Evolutionary conservation across 176 grass and related monocot species (phyloP).

Genomic region (Oryza meyeriana): DNA sequence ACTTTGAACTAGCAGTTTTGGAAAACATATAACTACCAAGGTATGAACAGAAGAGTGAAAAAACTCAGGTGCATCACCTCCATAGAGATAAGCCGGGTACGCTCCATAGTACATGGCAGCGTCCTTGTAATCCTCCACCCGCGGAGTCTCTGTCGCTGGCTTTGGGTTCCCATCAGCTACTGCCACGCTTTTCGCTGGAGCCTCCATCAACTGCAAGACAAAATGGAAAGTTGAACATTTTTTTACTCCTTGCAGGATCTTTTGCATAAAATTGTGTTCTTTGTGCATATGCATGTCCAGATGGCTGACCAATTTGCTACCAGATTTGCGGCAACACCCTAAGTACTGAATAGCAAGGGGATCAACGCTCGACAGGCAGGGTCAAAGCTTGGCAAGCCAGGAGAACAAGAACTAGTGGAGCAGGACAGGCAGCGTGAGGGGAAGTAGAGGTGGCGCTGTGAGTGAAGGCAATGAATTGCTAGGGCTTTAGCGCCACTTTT

Average conservation of each 20-base stretch:
- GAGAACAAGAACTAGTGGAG: neutral
- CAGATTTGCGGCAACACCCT: neutral
- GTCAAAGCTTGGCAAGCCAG: neutral
- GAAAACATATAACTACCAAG: neutral
- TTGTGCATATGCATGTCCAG: neutral
- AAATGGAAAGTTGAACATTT: neutral
- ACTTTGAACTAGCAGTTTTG: neutral
- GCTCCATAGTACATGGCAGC: neutral
- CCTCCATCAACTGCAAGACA: neutral
- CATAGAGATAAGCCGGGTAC: constrained; percentile 40
- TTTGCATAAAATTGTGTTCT: neutral
- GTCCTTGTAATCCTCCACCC: neutral
- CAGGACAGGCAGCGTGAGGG: neutral
- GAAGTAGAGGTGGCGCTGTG: neutral
- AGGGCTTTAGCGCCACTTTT: neutral
- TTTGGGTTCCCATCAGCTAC: neutral
- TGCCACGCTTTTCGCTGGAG: neutral
- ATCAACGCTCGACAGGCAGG: neutral
- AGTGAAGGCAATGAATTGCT: neutral
- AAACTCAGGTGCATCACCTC: constrained; percentile 27
- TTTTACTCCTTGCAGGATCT: neutral
- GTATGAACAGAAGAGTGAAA: neutral
- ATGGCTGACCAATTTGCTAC: neutral
- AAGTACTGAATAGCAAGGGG: neutral
- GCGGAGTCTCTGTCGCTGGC: neutral